phyloP scores from a whole-genome alignment of 2,329 filamentous ascomycete genomes.

The Blumeria graminis region DNA sequence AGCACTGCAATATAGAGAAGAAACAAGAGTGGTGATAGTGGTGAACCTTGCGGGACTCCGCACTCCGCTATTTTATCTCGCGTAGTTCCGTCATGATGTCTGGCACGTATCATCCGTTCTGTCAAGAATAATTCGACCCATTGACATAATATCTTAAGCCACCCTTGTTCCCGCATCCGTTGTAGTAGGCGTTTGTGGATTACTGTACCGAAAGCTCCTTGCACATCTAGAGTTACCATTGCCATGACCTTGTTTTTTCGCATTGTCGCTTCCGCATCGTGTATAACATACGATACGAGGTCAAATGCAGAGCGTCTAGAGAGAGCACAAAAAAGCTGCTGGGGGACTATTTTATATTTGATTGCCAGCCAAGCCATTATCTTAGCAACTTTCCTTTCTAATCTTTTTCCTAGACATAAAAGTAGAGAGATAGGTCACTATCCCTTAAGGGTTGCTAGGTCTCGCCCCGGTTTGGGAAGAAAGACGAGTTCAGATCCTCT shows the following conservation, averaged over 20 bases:
- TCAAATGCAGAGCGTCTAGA: too few relatives aligned
- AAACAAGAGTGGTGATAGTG: too few relatives aligned
- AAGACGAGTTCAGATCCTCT: too few relatives aligned
- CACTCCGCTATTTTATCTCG: too few relatives aligned
- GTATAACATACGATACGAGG: background rate
- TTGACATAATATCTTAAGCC: too few relatives aligned
- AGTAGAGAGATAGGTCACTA: background rate
- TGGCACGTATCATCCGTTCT: too few relatives aligned
- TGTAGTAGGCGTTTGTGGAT: background rate
- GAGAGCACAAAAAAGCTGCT: background rate
- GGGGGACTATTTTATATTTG: background rate
- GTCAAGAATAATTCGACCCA: too few relatives aligned
- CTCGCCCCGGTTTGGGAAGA: background rate
- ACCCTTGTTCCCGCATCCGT: background rate
- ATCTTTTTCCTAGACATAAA: background rate
- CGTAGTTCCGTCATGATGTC: too few relatives aligned
- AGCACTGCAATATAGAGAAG: too few relatives aligned
- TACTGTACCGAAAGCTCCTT: background rate
- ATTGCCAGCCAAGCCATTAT: background rate
- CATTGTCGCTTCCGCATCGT: background rate
- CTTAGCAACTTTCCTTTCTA: background rate
- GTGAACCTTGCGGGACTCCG: too few relatives aligned
- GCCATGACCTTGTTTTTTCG: background rate
- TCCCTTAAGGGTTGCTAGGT: background rate
- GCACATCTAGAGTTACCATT: background rate